Evolutionary conservation across 2,329 filamentous ascomycete species (phyloP).

Genomic region (Peltaster fructicola): DNA sequence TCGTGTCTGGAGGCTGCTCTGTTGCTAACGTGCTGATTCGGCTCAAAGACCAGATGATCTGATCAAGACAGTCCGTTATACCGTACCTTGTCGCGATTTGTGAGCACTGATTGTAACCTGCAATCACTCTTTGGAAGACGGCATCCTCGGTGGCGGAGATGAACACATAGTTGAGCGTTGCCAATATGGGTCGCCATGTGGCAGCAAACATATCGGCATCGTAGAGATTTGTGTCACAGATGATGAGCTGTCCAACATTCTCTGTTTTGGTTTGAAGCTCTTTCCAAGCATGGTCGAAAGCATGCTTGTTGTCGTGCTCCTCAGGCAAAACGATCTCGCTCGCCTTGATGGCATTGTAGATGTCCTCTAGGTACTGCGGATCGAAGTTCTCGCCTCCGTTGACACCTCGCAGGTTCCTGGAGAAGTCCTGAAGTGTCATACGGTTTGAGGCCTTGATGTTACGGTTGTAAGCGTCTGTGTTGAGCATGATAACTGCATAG

Average conservation of each 20-base stretch:
- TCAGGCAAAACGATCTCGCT: slow-evolving; percentile 95
- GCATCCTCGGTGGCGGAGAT: slow-evolving; percentile 96
- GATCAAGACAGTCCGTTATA: slow-evolving; percentile 73
- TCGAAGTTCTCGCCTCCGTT: slow-evolving; percentile 77
- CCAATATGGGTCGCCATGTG: slow-evolving; percentile 88
- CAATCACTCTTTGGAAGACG: slow-evolving; percentile 83
- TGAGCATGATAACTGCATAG: slow-evolving; percentile 94
- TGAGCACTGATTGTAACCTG: slow-evolving; percentile 90
- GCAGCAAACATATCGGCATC: slow-evolving; percentile 96
- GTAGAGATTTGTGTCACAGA: slow-evolving; percentile 84
- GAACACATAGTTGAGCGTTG: slow-evolving; percentile 93
- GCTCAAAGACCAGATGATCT: slow-evolving; percentile 77
- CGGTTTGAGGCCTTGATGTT: slow-evolving; percentile 64
- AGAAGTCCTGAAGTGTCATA: slow-evolving; percentile 72
- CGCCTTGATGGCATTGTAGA: slow-evolving; percentile 78
- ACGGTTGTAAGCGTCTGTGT: slow-evolving; percentile 91
- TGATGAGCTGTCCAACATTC: slow-evolving; percentile 51
- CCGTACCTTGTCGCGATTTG: slow-evolving; percentile 75
- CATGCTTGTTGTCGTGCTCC: slow-evolving; percentile 91
- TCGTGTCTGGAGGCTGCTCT: slow-evolving; percentile 59
- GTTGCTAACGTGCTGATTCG: slow-evolving; percentile 78
- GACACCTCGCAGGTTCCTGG: slow-evolving; percentile 74
- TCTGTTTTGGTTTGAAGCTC: slow-evolving; percentile 77
- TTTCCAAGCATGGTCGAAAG: slow-evolving; percentile 95
- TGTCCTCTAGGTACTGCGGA: slow-evolving; percentile 63